Base-by-base conservation (phyloP, 257 asterid species). In the Salvia rosmarinus region DNA sequence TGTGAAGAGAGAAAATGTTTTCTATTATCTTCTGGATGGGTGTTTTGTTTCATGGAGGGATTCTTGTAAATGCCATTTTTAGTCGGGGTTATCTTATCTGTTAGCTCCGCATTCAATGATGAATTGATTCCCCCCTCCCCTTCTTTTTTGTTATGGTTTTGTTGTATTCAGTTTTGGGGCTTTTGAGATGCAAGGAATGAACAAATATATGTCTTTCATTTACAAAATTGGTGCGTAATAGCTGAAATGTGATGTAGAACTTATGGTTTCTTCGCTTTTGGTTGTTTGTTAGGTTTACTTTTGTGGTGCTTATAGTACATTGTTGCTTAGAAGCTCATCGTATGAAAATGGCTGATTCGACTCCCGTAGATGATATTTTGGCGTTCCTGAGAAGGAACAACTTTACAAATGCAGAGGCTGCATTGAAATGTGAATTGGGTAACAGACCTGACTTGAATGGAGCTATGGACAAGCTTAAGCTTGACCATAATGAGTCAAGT, bases 331-430 rank as follows among this genome's bases (percentile, higher is more conserved):
- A 56, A 79, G 71, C 58, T 74, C 21, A 67, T 68, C 54, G 60
- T 66, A 14, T 68, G 68, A 73, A 74, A 75, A 91, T 94, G 97
- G 96, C 88, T 55, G 95, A 83, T 78, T 78, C 96, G 43, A 67
- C 82, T 77, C 82, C 86, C 19, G 87, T 87, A 60, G 96, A 94
- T 80, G 85, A 74, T 55, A 85, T 94, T 65, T 73, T 94, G 74
- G 97, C 89, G 16, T 87, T 79, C 75, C 68, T 94, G 78, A 83
- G 82, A 75, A 82, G 76, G 82, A 94, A 94, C 81, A 90, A 91
- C 56, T 91, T 85, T 70, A 75, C 84, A 10, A 85, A 86, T 82
- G 96, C 98, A 0, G 98, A 90, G 77, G 96, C 96, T 21, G 97
- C 98, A 51, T 80, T 93, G 75, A 84, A 85, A 35, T 80, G 83